Evolutionary conservation across 1,284 basidiomycete species (phyloP).

Genomic region (Ustilago sp.): DNA sequence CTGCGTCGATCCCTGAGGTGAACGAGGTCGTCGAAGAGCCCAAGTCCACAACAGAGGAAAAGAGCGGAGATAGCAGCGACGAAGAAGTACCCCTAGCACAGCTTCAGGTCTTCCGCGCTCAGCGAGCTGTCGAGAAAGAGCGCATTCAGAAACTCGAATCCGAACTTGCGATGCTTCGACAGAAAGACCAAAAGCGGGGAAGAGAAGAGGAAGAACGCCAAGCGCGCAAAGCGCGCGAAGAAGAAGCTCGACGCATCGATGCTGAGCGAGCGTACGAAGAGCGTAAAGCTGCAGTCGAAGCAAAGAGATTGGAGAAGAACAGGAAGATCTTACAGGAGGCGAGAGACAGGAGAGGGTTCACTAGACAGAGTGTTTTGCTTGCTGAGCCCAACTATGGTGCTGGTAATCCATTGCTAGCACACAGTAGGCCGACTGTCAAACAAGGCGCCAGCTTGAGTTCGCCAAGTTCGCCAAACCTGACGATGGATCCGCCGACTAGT

Average conservation of each 20-base stretch:
- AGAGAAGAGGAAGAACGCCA: constrained; percentile 38
- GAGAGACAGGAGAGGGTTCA: constrained; percentile 40
- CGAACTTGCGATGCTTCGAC: constrained; percentile 31
- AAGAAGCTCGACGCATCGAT: constrained; percentile 36
- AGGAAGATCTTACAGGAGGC: constrained; percentile 42
- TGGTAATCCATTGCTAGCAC: constrained; percentile 34
- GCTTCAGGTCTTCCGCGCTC: constrained; percentile 40
- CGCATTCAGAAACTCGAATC: constrained; percentile 39
- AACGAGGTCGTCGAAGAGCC: constrained; percentile 11
- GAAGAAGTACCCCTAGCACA: constrained; percentile 56
- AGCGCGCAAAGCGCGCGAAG: constrained; percentile 24
- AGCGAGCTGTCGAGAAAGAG: constrained; percentile 34
- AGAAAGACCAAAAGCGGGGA: constrained; percentile 32
- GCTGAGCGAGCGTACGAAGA: constrained; percentile 26
- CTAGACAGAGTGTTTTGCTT: constrained; percentile 33
- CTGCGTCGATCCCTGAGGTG: constrained; percentile 24
- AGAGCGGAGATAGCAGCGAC: constrained; percentile 43
- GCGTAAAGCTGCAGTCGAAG: constrained; percentile 30
- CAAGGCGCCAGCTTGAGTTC: constrained; percentile 10
- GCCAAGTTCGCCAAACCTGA: constrained; percentile 30
- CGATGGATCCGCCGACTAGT: constrained; percentile 10
- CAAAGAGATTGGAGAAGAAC: constrained; percentile 40
- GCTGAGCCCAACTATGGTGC: constrained; percentile 47
- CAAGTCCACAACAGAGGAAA: constrained; percentile 1
- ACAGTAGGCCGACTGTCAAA: constrained; percentile 5